A percentile compares a stretch with the other conserved stretches of the same genome.
Conservation (phyloP, 2,329 filamentous ascomycete species). For the Fusarium sororula region DNA sequence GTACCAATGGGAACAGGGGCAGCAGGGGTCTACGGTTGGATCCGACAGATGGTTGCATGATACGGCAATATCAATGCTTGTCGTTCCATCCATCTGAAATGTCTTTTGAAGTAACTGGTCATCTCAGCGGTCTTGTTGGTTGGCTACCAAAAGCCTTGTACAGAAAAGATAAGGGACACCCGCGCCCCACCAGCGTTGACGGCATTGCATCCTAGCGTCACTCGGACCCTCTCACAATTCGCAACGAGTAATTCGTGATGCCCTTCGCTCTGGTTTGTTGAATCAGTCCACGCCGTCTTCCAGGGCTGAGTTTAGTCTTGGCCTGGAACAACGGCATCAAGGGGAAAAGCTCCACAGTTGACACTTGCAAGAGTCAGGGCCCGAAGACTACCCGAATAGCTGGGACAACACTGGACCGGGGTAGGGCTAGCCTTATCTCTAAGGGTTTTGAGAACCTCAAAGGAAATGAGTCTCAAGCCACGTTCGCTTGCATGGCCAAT, state of each 20-base stretch:
- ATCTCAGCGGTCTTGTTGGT: no score
- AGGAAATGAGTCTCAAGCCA: not conserved
- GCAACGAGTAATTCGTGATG: not conserved
- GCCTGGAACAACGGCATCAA: not conserved
- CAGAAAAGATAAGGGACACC: not conserved
- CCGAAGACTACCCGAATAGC: not conserved
- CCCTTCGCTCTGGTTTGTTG: not conserved
- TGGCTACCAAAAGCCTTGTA: no score
- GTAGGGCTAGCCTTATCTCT: not conserved
- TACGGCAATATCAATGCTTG: fast-evolving
- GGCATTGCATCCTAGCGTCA: not conserved
- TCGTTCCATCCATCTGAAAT: fast-evolving
- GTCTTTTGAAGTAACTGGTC: fast-evolving
- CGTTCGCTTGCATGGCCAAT: not conserved
- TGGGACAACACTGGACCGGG: not conserved
- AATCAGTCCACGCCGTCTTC: no score
- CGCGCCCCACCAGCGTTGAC: not conserved
- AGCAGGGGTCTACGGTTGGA: not conserved
- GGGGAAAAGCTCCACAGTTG: not conserved
- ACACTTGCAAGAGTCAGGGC: not conserved
- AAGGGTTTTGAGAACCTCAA: not conserved
- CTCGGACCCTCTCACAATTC: not conserved
- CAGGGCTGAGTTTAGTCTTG: not conserved
- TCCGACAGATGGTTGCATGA: not conserved
- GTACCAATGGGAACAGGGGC: not conserved